Base-by-base conservation (phyloP, 1,284 basidiomycete genomes). In the Heliocybe sulcata region DNA sequence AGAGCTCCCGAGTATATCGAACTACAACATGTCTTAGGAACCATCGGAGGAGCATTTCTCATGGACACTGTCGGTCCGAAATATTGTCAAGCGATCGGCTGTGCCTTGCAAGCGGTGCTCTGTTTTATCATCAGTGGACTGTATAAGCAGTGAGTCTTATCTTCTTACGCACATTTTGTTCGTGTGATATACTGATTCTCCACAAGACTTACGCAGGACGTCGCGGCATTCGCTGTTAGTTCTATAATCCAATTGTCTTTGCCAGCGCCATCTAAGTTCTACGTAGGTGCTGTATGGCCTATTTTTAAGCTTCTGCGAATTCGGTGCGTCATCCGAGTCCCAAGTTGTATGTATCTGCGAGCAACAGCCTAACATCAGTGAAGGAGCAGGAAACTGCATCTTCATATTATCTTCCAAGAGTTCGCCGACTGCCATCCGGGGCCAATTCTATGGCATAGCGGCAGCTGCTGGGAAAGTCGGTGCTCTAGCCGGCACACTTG, bases 401-500 rank as follows among this genome's bases (percentile, higher is more conserved):
- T 89, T 87, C 59, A 75, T 94, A 31, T 77, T 95, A 57, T 92
- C 92, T 4, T 77, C 83, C 56, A 95, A 95, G 73, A 81, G 77
- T 1, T 84, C 87, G 54, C 90, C 92, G 1, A 94, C 92, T 0
- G 90, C 90, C 20, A 78, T 92, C 50, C 86, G 93, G 60, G 92
- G 92, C 1, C 88, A 94, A 58, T 88, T 87, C 68, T 96, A 94
- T 65, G 90, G 90, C 27, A 64, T 83, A 47, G 92, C 91, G 2
- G 94, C 94, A 45, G 94, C 93, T 2, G 67, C 92, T 35, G 95
- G 94, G n/a, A 98, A 97, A 70, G 65, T 92, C 48, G 91, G 91
- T 26, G 92, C 92, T 2, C 94, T 94, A 68, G 81, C 86, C 55
- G 90, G 92, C 35, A 89, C 84, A 49, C 92, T 83, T 82, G 77